Evolutionary conservation across 495 filamentous ascomycete genomes (phyloP), one percentile per base, ranked within the genome.

Genomic region (Apiosordaria backusii): DNA sequence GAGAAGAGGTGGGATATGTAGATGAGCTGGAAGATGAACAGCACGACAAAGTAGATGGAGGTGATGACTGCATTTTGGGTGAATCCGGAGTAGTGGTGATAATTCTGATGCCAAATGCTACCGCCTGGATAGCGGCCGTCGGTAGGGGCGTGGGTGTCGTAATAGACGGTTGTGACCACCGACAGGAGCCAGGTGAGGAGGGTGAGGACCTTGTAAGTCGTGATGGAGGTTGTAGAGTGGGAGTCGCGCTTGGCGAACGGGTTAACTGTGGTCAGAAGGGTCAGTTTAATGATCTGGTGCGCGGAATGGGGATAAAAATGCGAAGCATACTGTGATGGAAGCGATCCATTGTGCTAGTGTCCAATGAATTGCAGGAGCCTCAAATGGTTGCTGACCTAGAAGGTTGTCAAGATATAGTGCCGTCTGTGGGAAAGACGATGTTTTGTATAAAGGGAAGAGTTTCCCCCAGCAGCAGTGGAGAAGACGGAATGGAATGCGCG

Each of bases 1-100:
- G 84, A 85, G 84, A 92, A 96, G 61, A 97, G 85, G 68, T 91
- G 86, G 74, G 82, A 87, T 68, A 90, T 77, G 74, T 96, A 97
- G 69, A 81, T 86, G 61, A 89, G 74, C 72, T 97, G 93, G 54
- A 89, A 80, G 65, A 93, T 72, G 70, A 90, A 90, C 63, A 96
- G 83, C 40, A 88, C 73, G 63, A 94, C 80, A 91, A 90, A 96
- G 81, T 92, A 97, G 67, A 95, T 82, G 40, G 82, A 85, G 15
- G 87, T 86, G 66, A 95, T 87, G 68, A 88, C 76, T 10, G 82
- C 77, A 76, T 89, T 91, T 75, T 91, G 80, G 21, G 89, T 87
- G 77, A 96, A 97, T 0, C 90, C 88, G 1, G 92, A 93, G 53
- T 76, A 76, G 67, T 87, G 84, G 53, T 75, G 76, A 65, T 80